These are phyloP conservation scores for Ceratocystis lukuohia DNA, from an alignment of 2,329 filamentous ascomycete species.

Conservation along the genomic window DNA sequence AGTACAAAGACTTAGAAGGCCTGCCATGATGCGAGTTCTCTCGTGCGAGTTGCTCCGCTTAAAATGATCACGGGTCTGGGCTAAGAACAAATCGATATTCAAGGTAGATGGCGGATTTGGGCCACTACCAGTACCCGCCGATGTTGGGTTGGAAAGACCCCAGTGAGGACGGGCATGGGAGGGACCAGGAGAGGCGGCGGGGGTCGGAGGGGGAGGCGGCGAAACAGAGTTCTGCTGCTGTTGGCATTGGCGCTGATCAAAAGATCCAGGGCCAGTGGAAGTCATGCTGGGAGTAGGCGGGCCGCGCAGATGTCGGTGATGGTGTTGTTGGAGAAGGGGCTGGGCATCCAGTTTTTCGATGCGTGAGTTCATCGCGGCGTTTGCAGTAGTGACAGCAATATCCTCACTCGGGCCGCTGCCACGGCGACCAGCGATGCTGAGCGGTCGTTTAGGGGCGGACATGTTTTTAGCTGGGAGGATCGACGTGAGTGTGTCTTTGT, in stretches of 20 bases:
- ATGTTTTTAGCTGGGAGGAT: conserved; percentile 23
- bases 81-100: conserved; percentile 44
- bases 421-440: conserved; percentile 49
- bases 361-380: conserved; percentile 21
- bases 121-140: conserved; percentile 37
- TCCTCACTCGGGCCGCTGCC: conserved; percentile 46
- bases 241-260: conserved; percentile 34
- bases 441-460: conserved; percentile 35
- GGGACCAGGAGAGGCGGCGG: conserved; percentile 51
- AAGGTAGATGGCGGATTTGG: not conserved
- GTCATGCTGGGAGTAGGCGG: conserved; percentile 55
- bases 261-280: conserved; percentile 45
- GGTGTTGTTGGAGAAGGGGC: conserved; percentile 37
- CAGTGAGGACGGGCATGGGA: conserved; percentile 53
- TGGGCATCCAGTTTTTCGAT: conserved; percentile 8
- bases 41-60: conserved; percentile 61
- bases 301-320: conserved; percentile 39
- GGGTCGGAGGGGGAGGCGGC: conserved; percentile 51
- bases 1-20: conserved; percentile 85
- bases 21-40: conserved; percentile 68
- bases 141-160: conserved; percentile 24
- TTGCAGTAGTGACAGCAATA: conserved; percentile 39
- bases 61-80: conserved; percentile 69
- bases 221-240: conserved; percentile 33
- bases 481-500: too few relatives aligned